Evolutionary conservation across 2,329 filamentous ascomycete species (phyloP).

Genomic region (Penicillium capsulatum): DNA sequence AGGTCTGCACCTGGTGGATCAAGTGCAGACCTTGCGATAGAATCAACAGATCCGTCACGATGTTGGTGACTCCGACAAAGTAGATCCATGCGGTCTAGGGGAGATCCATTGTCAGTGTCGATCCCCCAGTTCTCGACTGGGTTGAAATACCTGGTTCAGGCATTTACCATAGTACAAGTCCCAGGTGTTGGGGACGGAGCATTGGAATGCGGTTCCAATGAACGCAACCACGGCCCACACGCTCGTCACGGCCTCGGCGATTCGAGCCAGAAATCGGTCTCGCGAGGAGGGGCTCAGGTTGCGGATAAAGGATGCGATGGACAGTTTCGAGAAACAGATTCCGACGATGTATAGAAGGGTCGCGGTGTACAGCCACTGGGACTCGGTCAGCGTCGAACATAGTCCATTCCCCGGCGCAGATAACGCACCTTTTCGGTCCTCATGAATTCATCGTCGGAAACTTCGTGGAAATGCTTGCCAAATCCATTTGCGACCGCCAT

Average conservation of each 20-base stretch:
- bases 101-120: not conserved
- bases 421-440: constrained; percentile 1
- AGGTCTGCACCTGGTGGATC: not conserved
- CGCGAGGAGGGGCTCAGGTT: not conserved
- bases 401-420: not conserved
- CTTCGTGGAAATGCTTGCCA: not conserved
- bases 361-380: constrained; percentile 1
- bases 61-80: constrained; percentile 3
- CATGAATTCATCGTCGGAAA: not conserved
- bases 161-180: constrained; percentile 2
- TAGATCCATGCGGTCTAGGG: constrained; percentile 1
- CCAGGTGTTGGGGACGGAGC: constrained; percentile 1
- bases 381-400: not conserved
- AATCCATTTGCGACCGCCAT: constrained; percentile 1
- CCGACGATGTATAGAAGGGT: constrained; percentile 1
- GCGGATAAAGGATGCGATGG: not conserved
- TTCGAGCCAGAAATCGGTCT: not conserved
- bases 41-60: constrained; percentile 1
- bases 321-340: constrained; percentile 2
- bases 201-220: not conserved
- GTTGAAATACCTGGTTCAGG: constrained; percentile 1
- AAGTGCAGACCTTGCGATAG: not conserved
- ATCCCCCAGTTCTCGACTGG: not conserved
- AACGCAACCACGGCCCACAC: constrained; percentile 1
- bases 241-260: not conserved